Evolutionary conservation across 148 eudicot species (phyloP).

Genomic region (Oxyria digyna): DNA sequence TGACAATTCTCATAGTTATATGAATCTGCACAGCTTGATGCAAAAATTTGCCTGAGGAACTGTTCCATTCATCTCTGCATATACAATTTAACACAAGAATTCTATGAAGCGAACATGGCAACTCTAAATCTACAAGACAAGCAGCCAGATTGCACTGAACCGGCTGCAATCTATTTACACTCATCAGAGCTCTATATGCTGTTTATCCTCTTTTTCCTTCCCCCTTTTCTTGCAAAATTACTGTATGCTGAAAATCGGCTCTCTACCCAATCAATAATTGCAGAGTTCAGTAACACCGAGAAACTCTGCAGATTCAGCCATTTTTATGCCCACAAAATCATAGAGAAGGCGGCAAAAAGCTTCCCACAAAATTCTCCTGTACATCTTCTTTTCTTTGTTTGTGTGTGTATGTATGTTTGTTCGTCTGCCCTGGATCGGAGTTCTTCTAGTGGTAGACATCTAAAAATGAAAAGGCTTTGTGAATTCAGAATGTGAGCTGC

Average conservation of each 20-base stretch:
- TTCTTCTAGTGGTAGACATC: background rate
- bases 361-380: background rate
- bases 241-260: background rate
- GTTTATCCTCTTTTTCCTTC: background rate
- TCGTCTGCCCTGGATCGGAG: background rate
- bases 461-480: background rate
- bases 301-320: background rate
- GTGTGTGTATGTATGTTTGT: background rate
- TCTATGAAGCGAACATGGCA: background rate
- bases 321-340: background rate
- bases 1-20: background rate
- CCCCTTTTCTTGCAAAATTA: background rate
- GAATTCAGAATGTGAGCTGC: constrained; percentile 26
- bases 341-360: background rate
- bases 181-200: background rate
- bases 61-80: background rate
- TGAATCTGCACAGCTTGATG: background rate
- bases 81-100: background rate
- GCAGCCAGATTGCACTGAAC: background rate
- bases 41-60: background rate
- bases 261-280: background rate
- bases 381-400: background rate
- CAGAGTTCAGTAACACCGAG: background rate
- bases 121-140: background rate
- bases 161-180: background rate